phyloP scores from a whole-genome alignment of 805 yeast species.

The Ogataea sp. region DNA sequence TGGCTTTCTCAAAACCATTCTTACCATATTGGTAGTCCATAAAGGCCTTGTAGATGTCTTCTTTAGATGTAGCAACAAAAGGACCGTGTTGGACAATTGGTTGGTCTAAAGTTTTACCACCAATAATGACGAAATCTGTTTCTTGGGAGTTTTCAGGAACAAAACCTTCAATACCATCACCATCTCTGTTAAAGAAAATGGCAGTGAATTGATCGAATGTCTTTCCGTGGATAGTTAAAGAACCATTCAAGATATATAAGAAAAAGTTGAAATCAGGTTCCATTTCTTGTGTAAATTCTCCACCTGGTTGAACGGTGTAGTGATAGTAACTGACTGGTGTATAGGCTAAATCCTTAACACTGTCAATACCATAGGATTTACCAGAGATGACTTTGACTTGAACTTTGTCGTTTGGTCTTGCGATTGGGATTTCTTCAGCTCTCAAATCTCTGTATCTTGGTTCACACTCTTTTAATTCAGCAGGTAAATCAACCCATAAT shows the following conservation, averaged over 20 bases:
- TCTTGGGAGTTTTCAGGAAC: constrained; percentile 36
- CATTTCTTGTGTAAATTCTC: constrained; percentile 50
- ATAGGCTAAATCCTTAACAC: constrained; percentile 67
- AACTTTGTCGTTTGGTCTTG: constrained; percentile 54
- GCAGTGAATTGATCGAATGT: constrained; percentile 37
- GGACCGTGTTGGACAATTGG: constrained; percentile 85
- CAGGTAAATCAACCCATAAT: constrained; percentile 83
- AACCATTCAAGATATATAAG: constrained; percentile 59
- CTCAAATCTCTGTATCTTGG: constrained; percentile 78
- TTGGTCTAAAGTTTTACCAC: constrained; percentile 70
- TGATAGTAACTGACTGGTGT: constrained; percentile 75
- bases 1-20: constrained; percentile 65
- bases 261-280: constrained; percentile 60
- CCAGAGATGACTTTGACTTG: constrained; percentile 73
- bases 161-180: constrained; percentile 49
- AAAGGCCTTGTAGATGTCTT: constrained; percentile 61
- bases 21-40: constrained; percentile 59
- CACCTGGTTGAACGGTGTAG: constrained; percentile 57
- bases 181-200: constrained; percentile 63
- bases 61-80: constrained; percentile 68
- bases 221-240: constrained; percentile 38
- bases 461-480: constrained; percentile 45
- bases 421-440: constrained; percentile 63
- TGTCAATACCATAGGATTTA: constrained; percentile 64
- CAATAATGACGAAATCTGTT: constrained; percentile 64